Base-by-base conservation (phyloP, 2,329 filamentous ascomycete species). In the Penicillium oxalicum region DNA sequence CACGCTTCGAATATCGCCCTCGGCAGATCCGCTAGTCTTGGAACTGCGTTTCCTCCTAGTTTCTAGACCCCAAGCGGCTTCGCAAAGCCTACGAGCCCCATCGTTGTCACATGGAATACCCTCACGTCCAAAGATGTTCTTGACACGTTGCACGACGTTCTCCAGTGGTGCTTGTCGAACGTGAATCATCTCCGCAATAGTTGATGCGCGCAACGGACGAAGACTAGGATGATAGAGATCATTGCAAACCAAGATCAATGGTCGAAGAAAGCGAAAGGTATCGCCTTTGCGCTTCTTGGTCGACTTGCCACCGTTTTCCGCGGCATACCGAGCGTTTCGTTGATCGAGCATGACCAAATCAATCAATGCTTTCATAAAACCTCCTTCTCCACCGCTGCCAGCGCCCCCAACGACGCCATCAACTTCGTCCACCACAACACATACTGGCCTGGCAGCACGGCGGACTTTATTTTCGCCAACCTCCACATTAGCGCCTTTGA, bases 371-470 rank as follows among this genome's bases (percentile, higher is more conserved):
- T 90, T 95, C 69, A 98, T 84, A 57, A 98, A 98, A 0, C 93
- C 93, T 44, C 91, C 91, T 65, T 98, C 93, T 34, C 90, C 87
- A 27, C 84, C 83, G 25, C 77, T 75, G 4, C 86, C 84, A 43
- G 86, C 84, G 9, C 91, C 90, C 24, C 86, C 78, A 2, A 95
- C 89, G 0, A 94, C 93, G 36, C 93, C 93, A 64, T 98, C 93
- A 1, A 97, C 93, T 70, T 98, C 93, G 62, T 98, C 93, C 0
- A 98, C 89, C 2, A 98, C 79, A 4, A 98, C 87, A 58, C 93
- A 98, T 0, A 96, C 84, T 0, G 93, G 94, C 50, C 84, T 88
- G 9, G 88, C 90, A 32, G 85, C 77, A 63, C 88, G 94, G 47
- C 80, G 78, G 9, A 82, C 70, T 70, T 81, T 60, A 61, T 76